A percentile compares a stretch with the other conserved stretches of the same genome.
Evolutionary conservation across 192 early-diverging fungal species (phyloP).

Genomic region (Coemansia guatemalensis): DNA sequence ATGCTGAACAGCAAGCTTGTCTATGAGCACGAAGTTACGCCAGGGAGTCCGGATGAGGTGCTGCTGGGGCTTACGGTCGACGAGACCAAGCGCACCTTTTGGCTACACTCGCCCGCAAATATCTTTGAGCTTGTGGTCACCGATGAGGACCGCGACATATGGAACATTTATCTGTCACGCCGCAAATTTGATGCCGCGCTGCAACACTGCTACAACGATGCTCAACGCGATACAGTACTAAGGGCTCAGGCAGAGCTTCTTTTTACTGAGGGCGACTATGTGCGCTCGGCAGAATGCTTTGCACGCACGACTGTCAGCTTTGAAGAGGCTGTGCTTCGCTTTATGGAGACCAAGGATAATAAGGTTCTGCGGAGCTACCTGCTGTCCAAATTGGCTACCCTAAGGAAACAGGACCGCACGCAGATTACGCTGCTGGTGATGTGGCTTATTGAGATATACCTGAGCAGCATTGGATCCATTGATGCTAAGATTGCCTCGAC

Average conservation of each 20-base stretch:
- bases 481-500: slow-evolving; percentile 56
- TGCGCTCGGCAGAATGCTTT: slow-evolving; percentile 81
- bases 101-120: slow-evolving; percentile 82
- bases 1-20: slow-evolving; percentile 79
- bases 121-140: slow-evolving; percentile 90
- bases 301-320: slow-evolving; percentile 77
- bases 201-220: slow-evolving; percentile 68
- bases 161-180: slow-evolving; percentile 83
- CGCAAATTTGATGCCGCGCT: slow-evolving; percentile 83
- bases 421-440: slow-evolving; percentile 79
- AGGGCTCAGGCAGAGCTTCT: slow-evolving; percentile 86
- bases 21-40: slow-evolving; percentile 73
- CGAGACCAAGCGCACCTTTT: slow-evolving; percentile 78
- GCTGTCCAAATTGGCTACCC: slow-evolving; percentile 66
- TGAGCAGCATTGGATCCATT: slow-evolving; percentile 70
- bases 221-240: slow-evolving; percentile 74
- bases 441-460: slow-evolving; percentile 89
- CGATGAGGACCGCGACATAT: slow-evolving; percentile 93
- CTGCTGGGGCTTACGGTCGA: slow-evolving; percentile 75
- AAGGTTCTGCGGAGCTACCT: slow-evolving; percentile 80
- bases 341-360: slow-evolving; percentile 65
- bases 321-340: slow-evolving; percentile 89
- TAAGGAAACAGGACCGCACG: slow-evolving; percentile 72
- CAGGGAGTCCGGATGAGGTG: slow-evolving; percentile 53
- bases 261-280: slow-evolving; percentile 71